These are phyloP conservation scores for Russula virescens DNA, from an alignment of 768 basidiomycete species.

Conservation along the genomic window DNA sequence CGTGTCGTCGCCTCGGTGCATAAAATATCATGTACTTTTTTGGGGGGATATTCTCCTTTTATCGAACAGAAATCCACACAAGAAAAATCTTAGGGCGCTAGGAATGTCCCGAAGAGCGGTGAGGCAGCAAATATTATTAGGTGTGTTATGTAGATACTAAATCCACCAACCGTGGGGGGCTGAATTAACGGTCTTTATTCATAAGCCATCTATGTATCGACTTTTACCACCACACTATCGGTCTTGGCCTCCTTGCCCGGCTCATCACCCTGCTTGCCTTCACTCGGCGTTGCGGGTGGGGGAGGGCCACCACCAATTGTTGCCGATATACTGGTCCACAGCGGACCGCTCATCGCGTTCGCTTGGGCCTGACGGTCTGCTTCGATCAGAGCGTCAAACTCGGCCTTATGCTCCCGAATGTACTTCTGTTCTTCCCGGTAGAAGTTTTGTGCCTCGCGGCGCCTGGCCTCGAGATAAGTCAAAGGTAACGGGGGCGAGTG, in stretches of 20 bases:
- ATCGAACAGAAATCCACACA: not conserved
- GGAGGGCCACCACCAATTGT: constrained; percentile 20
- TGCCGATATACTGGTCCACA: constrained; percentile 27
- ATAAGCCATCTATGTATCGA: constrained; percentile 5
- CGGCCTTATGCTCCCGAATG: constrained; percentile 43
- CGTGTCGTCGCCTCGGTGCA: too few species aligned
- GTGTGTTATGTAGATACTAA: constrained; percentile 2
- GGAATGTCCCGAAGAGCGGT: not conserved
- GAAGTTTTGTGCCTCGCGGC: constrained; percentile 43
- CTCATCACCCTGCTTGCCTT: constrained; percentile 3
- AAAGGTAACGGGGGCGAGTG: constrained; percentile 35
- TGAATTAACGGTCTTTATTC: not conserved
- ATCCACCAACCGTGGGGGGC: not conserved
- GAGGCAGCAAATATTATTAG: constrained; percentile 11
- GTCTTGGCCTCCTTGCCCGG: not conserved
- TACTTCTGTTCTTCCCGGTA: constrained; percentile 52
- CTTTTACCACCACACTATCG: not conserved
- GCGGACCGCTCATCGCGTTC: constrained; percentile 42
- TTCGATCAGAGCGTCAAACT: constrained; percentile 47
- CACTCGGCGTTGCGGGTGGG: constrained; percentile 4
- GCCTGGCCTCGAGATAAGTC: constrained; percentile 51
- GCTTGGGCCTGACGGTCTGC: constrained; percentile 46
- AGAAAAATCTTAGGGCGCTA: not conserved
- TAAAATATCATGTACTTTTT: too few species aligned
- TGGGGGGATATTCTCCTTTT: too few species aligned